Evolutionary conservation across 805 yeast genomes (phyloP).

Genomic region (Zygosaccharomyces rouxii): DNA sequence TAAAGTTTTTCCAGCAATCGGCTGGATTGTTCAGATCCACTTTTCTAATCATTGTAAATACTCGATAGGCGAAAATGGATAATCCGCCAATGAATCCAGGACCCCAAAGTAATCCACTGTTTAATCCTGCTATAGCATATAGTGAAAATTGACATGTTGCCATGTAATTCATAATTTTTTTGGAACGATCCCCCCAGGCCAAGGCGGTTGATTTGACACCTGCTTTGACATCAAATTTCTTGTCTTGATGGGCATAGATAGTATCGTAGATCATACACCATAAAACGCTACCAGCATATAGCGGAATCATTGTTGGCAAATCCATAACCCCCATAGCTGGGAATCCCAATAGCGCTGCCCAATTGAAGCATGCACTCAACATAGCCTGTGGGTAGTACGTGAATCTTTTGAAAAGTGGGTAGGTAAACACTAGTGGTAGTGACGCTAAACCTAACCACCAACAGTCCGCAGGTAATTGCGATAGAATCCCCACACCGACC

Average conservation of each 20-base stretch:
- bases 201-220: conserved; percentile 95
- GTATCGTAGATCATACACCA: conserved; percentile 98
- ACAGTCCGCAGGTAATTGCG: conserved; percentile 74
- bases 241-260: conserved; percentile 96
- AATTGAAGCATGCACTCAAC: conserved; percentile 77
- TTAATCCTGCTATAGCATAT: conserved; percentile 61
- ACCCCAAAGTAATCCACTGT: conserved; percentile 66
- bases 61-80: conserved; percentile 61
- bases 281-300: conserved; percentile 68
- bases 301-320: conserved; percentile 68
- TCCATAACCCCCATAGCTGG: conserved; percentile 93
- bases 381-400: conserved; percentile 93
- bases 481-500: conserved; percentile 67
- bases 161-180: conserved; percentile 59
- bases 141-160: conserved; percentile 64
- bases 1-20: conserved; percentile 80
- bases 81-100: conserved; percentile 75
- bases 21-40: conserved; percentile 78
- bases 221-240: conserved; percentile 76
- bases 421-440: conserved; percentile 71
- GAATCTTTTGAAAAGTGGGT: conserved; percentile 90
- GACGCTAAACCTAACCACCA: conserved; percentile 80
- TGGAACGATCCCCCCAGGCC: conserved; percentile 84
- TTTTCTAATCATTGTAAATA: conserved; percentile 60
- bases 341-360: conserved; percentile 93